A percentile compares a stretch with the other conserved stretches of the same genome.
Conservation (phyloP, 352 stramenopile genomes). For the Phytopythium helicoides region DNA sequence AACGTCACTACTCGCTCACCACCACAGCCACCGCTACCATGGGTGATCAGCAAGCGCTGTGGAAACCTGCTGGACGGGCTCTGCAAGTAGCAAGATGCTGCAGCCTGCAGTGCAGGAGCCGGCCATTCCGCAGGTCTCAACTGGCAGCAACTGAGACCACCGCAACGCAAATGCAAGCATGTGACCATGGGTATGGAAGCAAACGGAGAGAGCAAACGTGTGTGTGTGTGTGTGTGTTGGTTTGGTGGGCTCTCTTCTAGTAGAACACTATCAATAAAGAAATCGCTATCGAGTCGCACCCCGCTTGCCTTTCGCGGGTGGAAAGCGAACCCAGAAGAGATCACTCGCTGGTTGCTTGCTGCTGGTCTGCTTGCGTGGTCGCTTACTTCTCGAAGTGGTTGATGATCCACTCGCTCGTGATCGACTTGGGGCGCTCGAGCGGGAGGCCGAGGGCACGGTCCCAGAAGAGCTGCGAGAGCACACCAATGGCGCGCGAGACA, state of each 20-base stretch:
- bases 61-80: neutral
- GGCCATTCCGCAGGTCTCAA: no score
- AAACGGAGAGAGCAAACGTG: constrained; percentile 1
- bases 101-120: no score
- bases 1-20: no score
- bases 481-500: constrained; percentile 97
- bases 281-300: neutral
- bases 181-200: no score
- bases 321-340: neutral
- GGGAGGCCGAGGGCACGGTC: constrained; percentile 97
- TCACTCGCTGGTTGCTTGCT: constrained; percentile 7
- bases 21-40: no score
- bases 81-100: neutral
- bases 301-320: constrained; percentile 3
- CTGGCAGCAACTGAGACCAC: no score
- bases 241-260: constrained; percentile 4
- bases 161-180: no score
- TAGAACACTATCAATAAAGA: constrained; percentile 35
- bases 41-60: no score
- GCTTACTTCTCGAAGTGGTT: constrained; percentile 90
- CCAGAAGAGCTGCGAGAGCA: constrained; percentile 98
- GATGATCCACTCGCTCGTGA: constrained; percentile 98
- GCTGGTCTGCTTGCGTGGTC: constrained; percentile 2
- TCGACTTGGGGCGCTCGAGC: constrained; percentile 98
- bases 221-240: neutral